Evolutionary conservation across 2,329 filamentous ascomycete genomes (phyloP).

Genomic region (Emmonsiellopsis sp.): DNA sequence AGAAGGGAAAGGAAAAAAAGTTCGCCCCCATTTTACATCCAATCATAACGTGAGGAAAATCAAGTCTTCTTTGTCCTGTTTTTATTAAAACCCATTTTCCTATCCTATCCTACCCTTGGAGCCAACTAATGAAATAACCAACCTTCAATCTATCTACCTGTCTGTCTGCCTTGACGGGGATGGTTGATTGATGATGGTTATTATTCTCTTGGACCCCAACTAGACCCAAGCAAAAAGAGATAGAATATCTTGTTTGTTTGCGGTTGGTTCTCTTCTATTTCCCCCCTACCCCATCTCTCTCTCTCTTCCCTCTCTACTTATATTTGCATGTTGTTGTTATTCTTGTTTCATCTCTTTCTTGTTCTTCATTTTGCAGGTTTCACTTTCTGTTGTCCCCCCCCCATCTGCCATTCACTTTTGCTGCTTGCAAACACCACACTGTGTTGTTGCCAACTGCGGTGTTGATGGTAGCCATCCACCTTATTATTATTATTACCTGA

Average conservation of each 20-base stretch:
- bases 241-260: too few relatives aligned
- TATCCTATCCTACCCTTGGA: neutral
- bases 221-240: too few relatives aligned
- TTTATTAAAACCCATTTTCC: neutral
- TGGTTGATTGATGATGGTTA: too few relatives aligned
- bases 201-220: too few relatives aligned
- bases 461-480: too few relatives aligned
- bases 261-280: neutral
- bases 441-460: too few relatives aligned
- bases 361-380: neutral
- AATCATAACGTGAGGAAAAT: constrained; percentile 2
- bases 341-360: neutral
- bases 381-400: neutral
- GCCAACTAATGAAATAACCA: neutral
- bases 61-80: neutral
- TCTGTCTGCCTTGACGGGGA: too few relatives aligned
- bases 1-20: neutral
- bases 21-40: neutral
- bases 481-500: too few relatives aligned
- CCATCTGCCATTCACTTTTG: neutral
- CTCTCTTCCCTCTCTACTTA: too few relatives aligned
- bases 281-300: neutral
- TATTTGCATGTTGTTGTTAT: neutral
- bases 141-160: neutral
- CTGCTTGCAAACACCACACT: too few relatives aligned